Evolutionary conservation across 768 basidiomycete genomes (phyloP).

Genomic region (Gloeopeniophorella convolvens): DNA sequence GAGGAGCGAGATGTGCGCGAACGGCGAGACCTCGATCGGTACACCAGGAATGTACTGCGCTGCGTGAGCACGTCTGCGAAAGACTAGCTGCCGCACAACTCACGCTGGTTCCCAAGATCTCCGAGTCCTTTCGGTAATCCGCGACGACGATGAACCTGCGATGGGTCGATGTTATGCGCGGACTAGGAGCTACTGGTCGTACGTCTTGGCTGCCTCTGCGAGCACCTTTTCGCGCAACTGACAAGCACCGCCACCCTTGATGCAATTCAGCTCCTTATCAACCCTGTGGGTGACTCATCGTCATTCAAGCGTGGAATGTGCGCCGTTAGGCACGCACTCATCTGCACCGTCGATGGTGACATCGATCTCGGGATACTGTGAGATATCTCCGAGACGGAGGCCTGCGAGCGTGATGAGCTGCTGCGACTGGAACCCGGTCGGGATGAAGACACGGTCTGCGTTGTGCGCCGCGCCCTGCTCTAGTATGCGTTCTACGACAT

Average conservation of each 20-base stretch:
- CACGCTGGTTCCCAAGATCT: conserved; percentile 76
- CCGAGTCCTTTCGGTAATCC: conserved; percentile 91
- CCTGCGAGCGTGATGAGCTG: conserved; percentile 82
- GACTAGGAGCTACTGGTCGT: conserved; percentile 24
- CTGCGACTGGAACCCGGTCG: conserved; percentile 96
- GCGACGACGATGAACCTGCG: conserved; percentile 83
- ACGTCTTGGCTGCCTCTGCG: conserved; percentile 91
- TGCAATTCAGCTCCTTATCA: conserved; percentile 79
- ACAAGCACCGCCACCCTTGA: conserved; percentile 97
- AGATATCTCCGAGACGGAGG: conserved; percentile 79
- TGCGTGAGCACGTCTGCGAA: conserved; percentile 6
- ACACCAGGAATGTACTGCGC: conserved; percentile 78
- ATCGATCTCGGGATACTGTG: conserved; percentile 83
- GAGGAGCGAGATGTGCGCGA: conserved; percentile 88
- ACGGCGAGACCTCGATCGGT: conserved; percentile 94
- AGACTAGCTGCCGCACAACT: conserved; percentile 26
- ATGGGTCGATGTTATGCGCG: neutral
- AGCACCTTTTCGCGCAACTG: conserved; percentile 96
- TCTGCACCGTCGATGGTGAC: conserved; percentile 99
- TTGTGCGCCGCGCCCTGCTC: conserved; percentile 75
- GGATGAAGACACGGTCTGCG: conserved; percentile 78
- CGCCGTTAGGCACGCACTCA: conserved; percentile 59
- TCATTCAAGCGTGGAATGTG: neutral
- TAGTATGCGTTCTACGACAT: conserved; percentile 91
- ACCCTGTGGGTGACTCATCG: conserved; percentile 47